Evolutionary conservation across 352 stramenopile genomes (phyloP).

Genomic region (Poterioochromonas sp.): DNA sequence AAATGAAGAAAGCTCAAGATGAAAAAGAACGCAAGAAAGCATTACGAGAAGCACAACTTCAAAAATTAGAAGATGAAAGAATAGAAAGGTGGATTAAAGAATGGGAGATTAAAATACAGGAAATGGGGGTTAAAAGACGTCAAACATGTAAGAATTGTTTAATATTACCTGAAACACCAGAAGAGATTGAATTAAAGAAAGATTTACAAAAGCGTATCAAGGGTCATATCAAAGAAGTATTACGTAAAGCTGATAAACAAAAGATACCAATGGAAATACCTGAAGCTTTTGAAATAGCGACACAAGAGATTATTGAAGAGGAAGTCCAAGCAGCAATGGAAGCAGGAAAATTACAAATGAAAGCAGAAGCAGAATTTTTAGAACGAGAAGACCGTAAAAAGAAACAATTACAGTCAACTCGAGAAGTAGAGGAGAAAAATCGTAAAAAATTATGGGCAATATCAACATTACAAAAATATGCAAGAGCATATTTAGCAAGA

Average conservation of each 20-base stretch:
- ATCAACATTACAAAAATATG: neutral
- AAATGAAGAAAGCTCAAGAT: neutral
- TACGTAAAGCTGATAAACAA: conserved; percentile 17
- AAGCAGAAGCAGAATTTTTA: neutral
- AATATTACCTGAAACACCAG: conserved; percentile 9
- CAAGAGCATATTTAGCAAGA: neutral
- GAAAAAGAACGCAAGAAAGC: conserved; percentile 8
- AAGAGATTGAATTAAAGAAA: conserved; percentile 17
- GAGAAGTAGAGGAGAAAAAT: conserved; percentile 6
- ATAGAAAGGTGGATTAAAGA: conserved; percentile 13
- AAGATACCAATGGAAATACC: conserved; percentile 35
- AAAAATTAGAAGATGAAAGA: conserved; percentile 15
- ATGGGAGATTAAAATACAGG: conserved; percentile 21
- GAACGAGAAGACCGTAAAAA: conserved; percentile 10
- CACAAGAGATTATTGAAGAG: conserved; percentile 18
- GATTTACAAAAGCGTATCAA: conserved; percentile 29
- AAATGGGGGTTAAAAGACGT: neutral
- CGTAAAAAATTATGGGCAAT: conserved; percentile 5
- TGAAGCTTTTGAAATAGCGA: neutral
- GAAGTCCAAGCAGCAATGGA: neutral
- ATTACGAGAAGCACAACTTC: neutral
- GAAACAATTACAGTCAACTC: neutral
- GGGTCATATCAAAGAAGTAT: conserved; percentile 27
- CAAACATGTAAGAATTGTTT: neutral
- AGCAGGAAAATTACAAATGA: conserved; percentile 11